These are phyloP conservation scores for Goffeauzyma gilvescens DNA, from an alignment of 768 basidiomycete genomes.

Conservation along the genomic window DNA sequence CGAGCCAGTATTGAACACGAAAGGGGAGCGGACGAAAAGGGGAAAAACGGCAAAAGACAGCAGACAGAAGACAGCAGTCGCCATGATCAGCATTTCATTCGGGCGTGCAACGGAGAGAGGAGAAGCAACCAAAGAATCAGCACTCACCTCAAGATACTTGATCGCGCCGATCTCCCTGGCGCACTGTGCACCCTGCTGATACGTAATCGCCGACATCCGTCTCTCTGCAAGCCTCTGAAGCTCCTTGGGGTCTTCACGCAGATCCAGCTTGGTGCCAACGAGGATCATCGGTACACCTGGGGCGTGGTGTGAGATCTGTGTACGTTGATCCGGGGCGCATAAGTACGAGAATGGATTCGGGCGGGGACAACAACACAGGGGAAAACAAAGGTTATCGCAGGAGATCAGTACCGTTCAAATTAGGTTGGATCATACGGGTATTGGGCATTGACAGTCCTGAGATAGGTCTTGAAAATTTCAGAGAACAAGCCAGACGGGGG, in stretches of 20 bases:
- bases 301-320: conserved; percentile 88
- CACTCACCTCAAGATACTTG: conserved; percentile 38
- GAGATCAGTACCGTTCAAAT: too few relatives aligned
- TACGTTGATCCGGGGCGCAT: conserved; percentile 17
- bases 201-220: conserved; percentile 90
- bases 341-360: background rate
- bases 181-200: conserved; percentile 64
- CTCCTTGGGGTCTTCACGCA: conserved; percentile 83
- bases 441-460: too few relatives aligned
- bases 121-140: too few relatives aligned
- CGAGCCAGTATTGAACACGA: background rate
- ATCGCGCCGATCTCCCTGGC: conserved; percentile 86
- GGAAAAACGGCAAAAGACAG: too few relatives aligned
- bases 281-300: conserved; percentile 81
- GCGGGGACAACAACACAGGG: background rate
- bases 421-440: too few relatives aligned
- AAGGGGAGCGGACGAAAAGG: background rate
- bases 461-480: too few relatives aligned
- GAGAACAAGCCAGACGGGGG: background rate
- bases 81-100: too few relatives aligned
- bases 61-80: too few relatives aligned
- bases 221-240: conserved; percentile 85
- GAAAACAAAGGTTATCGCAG: background rate
- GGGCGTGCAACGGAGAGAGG: background rate
- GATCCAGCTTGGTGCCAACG: conserved; percentile 91